Conservation (phyloP, 192 early-diverging fungal genomes). For the Mortierella antarctica region DNA sequence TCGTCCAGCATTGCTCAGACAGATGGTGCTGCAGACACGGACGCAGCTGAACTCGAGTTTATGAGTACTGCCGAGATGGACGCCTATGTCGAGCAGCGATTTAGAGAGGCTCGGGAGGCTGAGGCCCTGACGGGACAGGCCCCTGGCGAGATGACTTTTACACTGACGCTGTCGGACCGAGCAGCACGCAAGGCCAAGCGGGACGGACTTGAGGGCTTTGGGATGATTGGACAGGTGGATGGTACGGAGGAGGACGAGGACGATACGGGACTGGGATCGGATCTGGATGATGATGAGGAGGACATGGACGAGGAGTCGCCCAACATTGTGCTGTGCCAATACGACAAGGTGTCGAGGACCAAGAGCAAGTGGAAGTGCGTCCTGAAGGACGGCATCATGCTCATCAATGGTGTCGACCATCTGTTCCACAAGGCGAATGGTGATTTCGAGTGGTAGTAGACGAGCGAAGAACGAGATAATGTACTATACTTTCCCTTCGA, state of each 20-base stretch:
- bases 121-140: conserved; percentile 9
- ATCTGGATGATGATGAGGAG: conserved; percentile 47
- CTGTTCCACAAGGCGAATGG: conserved; percentile 94
- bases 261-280: conserved; percentile 47
- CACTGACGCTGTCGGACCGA: conserved; percentile 41
- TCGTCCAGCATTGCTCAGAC: conserved; percentile 73
- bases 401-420: conserved; percentile 95
- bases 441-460: conserved; percentile 95
- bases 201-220: conserved; percentile 24
- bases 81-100: conserved; percentile 27
- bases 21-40: conserved; percentile 67
- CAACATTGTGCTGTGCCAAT: conserved; percentile 47
- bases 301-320: conserved; percentile 51
- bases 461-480: neutral
- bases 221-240: conserved; percentile 26
- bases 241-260: conserved; percentile 37
- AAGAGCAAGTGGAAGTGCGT: conserved; percentile 99
- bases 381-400: conserved; percentile 95
- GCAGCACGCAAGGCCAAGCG: conserved; percentile 40
- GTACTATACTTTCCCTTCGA: neutral
- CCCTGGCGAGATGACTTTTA: conserved; percentile 42
- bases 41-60: conserved; percentile 75
- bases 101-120: conserved; percentile 16
- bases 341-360: conserved; percentile 79
- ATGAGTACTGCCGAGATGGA: conserved; percentile 61